Base-by-base conservation (phyloP, 345 rosid genomes). In the Mercurialis annua region DNA sequence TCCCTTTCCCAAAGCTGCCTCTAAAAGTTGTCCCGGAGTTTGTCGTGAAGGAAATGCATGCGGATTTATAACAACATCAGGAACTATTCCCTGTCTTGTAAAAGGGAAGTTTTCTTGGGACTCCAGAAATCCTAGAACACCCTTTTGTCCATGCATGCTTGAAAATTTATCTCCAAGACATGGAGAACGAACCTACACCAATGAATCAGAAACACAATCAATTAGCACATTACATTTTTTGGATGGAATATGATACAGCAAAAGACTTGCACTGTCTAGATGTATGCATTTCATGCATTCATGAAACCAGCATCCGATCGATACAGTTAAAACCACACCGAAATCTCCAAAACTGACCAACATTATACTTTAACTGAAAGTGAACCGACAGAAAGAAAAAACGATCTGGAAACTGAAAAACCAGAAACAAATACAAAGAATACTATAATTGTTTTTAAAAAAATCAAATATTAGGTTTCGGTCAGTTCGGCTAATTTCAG, bases 111-210 rank as follows among this genome's bases (percentile, higher is more conserved):
- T 91, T 77, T 87, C 95, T 50, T 89, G 95, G n/a, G 92, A 77
- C 84, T 87, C 97, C 65, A 94, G 48, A 70, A 80, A 89, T 56
- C 97, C 99, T 29, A 94, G 80, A 33, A 94, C 99, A 72, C 97
- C 99, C 80, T 94, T 94, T 64, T 91, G 96, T 54, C 99, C 97
- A 71, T 91, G 99, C 97, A 94, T 91, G 80, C 99, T 91, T 2
- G 95, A 92, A 64, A 94, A 91, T 74, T 91, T 94, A 78, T 94
- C 97, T 54, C 99, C 99, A 23, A 87, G 92, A 76, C 87, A 78
- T 0, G 99, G 96, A 40, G 89, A 74, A 21, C 97, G 91, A 68
- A 94, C 88, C 96, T 94, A 80, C 66, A 65, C 16, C 64, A 56
- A 10, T 23, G 59, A 65, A 49, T 51, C 20, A 34, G 10, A 5